Base-by-base conservation (phyloP, 495 filamentous ascomycete species). In the Neurospora sublineolata region DNA sequence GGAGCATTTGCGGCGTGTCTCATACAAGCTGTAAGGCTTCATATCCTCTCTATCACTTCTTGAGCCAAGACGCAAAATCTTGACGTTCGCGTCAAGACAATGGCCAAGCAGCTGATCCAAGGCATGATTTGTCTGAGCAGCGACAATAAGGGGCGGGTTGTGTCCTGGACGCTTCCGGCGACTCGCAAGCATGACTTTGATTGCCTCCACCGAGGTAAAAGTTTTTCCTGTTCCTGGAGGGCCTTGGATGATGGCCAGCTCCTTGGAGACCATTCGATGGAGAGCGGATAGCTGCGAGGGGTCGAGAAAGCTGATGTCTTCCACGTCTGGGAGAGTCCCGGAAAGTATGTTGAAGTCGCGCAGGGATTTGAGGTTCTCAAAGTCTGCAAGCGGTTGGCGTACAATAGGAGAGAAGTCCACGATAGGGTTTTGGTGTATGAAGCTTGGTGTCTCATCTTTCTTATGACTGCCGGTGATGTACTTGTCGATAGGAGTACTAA, bases 221-320 rank as follows among this genome's bases (percentile, higher is more conserved):
- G 94, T 97, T 75, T 97, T 97, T 14, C 94, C 94, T 3, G 94
- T 97, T 1, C 94, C 94, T 4, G 94, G 94, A 9, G 94, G 94
- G 0, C 94, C 94, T 81, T 97, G 94, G 0, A 97, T 82, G 42
- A 99, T 90, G 3, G 93, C 86, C 1, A 99, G 75, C 42, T 86
- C 84, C 68, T 90, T 92, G 0, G 90, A 90, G 9, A 97, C 77
- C 9, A 97, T 93, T 0, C 88, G 83, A 36, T 86, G 83, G 0
- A 97, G 82, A 12, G 91, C 93, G 5, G 78, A 76, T 64, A 89
- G 84, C 77, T 97, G 94, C 0, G 90, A 91, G 3, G 80, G 76
- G 76, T 97, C 93, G 16, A 97, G 80, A 11, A 82, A 81, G 27
- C 84, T 87, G 14, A 83, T 39, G 2, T 64, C 40, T 2, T 72